phyloP scores from a whole-genome alignment of 225 moss, liverwort and hornwort genomes.

The Pseudisothecium myosuroides region DNA sequence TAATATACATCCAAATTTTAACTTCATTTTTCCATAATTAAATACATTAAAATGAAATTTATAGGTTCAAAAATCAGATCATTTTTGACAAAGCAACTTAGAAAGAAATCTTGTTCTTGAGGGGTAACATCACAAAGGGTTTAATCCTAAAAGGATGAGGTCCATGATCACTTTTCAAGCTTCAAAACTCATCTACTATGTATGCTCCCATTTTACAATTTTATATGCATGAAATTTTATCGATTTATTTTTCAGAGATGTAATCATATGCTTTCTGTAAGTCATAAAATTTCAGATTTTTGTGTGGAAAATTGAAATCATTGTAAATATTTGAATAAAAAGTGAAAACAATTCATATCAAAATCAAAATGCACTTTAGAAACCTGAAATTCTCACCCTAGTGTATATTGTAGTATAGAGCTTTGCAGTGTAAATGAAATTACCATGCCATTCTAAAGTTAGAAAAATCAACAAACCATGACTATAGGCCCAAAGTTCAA shows the following conservation, averaged over 20 bases:
- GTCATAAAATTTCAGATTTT: neutral
- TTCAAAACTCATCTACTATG: neutral
- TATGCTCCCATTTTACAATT: neutral
- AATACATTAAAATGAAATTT: too few relatives aligned
- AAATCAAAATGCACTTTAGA: neutral
- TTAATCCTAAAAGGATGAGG: too few relatives aligned
- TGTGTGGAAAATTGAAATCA: neutral
- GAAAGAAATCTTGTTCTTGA: neutral
- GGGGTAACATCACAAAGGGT: too few relatives aligned
- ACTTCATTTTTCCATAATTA: too few relatives aligned
- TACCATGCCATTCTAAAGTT: neutral
- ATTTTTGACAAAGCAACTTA: accelerated
- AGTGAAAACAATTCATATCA: neutral
- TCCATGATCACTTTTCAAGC: neutral
- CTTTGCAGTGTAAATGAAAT: neutral
- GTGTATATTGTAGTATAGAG: neutral
- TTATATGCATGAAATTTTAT: too few relatives aligned
- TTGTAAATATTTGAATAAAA: neutral
- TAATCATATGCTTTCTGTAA: neutral
- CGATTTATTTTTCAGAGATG: neutral
- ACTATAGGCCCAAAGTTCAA: neutral
- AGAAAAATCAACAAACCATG: neutral
- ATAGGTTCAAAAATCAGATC: neutral
- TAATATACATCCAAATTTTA: too few relatives aligned
- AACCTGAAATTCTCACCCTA: neutral